These are phyloP conservation scores for Fraxinus nigra DNA, from an alignment of 305 asterid species.

Conservation along the genomic window DNA sequence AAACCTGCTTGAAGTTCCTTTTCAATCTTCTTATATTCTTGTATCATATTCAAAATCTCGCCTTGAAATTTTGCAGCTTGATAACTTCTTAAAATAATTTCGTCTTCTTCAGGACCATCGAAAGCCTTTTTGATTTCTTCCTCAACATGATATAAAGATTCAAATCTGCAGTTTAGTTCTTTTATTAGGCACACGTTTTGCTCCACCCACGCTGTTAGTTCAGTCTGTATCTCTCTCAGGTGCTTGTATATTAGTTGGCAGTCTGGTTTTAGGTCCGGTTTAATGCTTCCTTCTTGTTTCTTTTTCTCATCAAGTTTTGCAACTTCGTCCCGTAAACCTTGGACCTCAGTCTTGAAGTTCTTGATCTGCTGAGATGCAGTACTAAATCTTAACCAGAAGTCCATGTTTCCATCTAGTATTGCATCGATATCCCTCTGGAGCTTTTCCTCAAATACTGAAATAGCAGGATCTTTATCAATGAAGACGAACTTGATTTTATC, in stretches of 20 bases:
- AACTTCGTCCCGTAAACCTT: constrained; percentile 59
- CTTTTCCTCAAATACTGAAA: constrained; percentile 55
- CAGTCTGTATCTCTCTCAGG: constrained; percentile 48
- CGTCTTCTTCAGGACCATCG: constrained; percentile 39
- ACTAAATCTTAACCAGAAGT: constrained; percentile 91
- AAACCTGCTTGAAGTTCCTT: constrained; percentile 50
- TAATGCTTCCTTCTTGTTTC: constrained; percentile 23
- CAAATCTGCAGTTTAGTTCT: constrained; percentile 39
- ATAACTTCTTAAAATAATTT: constrained; percentile 44
- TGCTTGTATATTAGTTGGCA: constrained; percentile 53
- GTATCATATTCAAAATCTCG: constrained; percentile 54
- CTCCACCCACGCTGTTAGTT: constrained; percentile 42
- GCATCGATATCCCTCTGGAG: constrained; percentile 59
- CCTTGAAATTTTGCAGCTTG: constrained; percentile 66
- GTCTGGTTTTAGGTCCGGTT: constrained; percentile 34
- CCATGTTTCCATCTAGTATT: constrained; percentile 64
- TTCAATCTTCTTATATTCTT: constrained; percentile 49
- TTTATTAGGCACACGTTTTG: constrained; percentile 36
- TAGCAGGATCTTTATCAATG: constrained; percentile 30
- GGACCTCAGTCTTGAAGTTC: constrained; percentile 68
- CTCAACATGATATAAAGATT: constrained; percentile 42
- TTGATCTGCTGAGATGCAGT: constrained; percentile 65
- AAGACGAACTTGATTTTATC: constrained; percentile 34
- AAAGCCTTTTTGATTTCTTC: constrained; percentile 44
- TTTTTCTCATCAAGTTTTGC: constrained; percentile 34